Conservation (phyloP, 176 grass and related monocot genomes). For the Triticum urartu region DNA sequence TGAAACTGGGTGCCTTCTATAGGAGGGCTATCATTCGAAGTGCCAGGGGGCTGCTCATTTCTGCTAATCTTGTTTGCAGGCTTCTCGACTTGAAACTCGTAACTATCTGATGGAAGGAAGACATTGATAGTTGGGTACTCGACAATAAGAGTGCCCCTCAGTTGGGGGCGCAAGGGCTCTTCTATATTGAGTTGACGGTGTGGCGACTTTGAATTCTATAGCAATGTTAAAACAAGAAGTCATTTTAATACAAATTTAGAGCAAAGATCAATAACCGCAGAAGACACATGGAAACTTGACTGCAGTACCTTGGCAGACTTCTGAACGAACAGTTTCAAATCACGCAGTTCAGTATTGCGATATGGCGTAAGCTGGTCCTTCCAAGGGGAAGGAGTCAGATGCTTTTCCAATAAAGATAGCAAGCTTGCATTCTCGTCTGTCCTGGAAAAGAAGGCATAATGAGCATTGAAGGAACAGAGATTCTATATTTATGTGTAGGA, state of each 20-base stretch:
- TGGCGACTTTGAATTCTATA: conserved; percentile 57
- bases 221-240: conserved; percentile 4
- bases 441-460: conserved; percentile 51
- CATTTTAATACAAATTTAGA: neutral
- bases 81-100: conserved; percentile 67
- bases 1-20: conserved; percentile 54
- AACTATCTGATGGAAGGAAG: conserved; percentile 69
- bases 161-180: conserved; percentile 54
- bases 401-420: conserved; percentile 65
- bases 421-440: conserved; percentile 65
- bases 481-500: neutral
- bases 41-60: conserved; percentile 16
- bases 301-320: conserved; percentile 69
- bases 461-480: neutral
- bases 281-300: conserved; percentile 8
- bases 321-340: conserved; percentile 79
- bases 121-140: conserved; percentile 84
- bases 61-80: conserved; percentile 17
- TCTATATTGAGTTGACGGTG: conserved; percentile 56
- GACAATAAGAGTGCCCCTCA: conserved; percentile 55
- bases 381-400: conserved; percentile 80
- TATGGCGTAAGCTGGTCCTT: conserved; percentile 73
- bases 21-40: conserved; percentile 1
- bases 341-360: conserved; percentile 47
- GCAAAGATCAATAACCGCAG: neutral